Percentiles rank a stretch among this genome's conserved stretches.
Conservation (phyloP, 73 alveolate genomes). For the Tetrahymena borealis region DNA sequence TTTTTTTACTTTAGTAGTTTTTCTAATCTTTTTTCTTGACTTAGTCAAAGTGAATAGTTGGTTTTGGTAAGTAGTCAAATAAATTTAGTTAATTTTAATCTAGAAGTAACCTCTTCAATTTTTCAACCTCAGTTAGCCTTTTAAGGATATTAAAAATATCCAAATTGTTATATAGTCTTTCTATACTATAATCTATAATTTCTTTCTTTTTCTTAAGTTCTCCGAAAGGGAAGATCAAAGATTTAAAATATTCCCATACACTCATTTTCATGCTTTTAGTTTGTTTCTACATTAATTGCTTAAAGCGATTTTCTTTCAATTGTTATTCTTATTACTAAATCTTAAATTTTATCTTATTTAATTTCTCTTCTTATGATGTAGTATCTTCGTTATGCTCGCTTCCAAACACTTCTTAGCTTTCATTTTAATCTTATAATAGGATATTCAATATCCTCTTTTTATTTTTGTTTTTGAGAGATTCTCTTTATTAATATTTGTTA, state of each 20-base stretch:
- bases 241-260: not conserved
- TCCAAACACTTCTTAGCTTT: too few relatives aligned
- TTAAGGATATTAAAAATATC: constrained; percentile 17
- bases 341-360: too few relatives aligned
- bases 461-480: too few relatives aligned
- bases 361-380: too few relatives aligned
- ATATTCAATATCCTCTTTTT: too few relatives aligned
- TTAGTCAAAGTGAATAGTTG: not conserved
- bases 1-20: not conserved
- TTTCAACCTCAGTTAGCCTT: constrained; percentile 15
- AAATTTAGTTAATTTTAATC: constrained; percentile 10
- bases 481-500: too few relatives aligned
- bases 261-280: not conserved
- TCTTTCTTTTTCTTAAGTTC: not conserved
- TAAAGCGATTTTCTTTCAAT: not conserved
- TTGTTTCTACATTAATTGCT: not conserved
- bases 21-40: not conserved
- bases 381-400: too few relatives aligned
- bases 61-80: constrained; percentile 35
- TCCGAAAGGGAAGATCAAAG: not conserved
- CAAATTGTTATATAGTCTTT: not conserved
- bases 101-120: constrained; percentile 21
- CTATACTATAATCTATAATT: constrained; percentile 10
- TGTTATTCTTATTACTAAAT: too few relatives aligned
- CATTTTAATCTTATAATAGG: too few relatives aligned